A percentile compares a stretch with the other conserved stretches of the same genome.
phyloP scores from a whole-genome alignment of 2,329 filamentous ascomycete genomes.

The Apiospora hydei region DNA sequence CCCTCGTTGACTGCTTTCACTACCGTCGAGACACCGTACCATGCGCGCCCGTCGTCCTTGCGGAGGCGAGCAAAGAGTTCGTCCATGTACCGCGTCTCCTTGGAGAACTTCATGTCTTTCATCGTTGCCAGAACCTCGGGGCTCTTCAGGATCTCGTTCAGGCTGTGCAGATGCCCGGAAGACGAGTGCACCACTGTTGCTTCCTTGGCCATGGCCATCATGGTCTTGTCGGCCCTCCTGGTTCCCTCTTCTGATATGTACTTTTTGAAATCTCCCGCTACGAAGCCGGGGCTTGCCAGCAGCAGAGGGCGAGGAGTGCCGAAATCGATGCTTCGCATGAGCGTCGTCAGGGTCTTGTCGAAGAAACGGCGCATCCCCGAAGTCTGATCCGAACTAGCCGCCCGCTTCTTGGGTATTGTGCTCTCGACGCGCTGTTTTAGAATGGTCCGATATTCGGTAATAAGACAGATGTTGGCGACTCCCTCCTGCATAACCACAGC shows the following conservation, averaged over 20 bases:
- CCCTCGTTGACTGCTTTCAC: constrained; percentile 84
- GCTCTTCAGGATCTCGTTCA: constrained; percentile 86
- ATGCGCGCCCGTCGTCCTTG: constrained; percentile 85
- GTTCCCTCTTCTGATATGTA: constrained; percentile 70
- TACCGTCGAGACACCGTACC: constrained; percentile 87
- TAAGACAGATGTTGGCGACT: constrained; percentile 81
- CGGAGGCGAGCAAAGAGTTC: constrained; percentile 80
- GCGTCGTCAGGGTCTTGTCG: constrained; percentile 75
- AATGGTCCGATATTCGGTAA: constrained; percentile 81
- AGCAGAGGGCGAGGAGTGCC: constrained; percentile 74
- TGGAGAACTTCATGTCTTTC: constrained; percentile 86
- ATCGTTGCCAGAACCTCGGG: constrained; percentile 79
- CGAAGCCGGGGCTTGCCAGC: constrained; percentile 88
- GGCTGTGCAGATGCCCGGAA: constrained; percentile 83
- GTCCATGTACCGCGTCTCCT: constrained; percentile 85
- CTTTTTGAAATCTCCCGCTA: constrained; percentile 79
- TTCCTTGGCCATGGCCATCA: constrained; percentile 67
- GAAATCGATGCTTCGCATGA: constrained; percentile 82
- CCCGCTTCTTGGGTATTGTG: constrained; percentile 71
- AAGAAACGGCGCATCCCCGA: constrained; percentile 81
- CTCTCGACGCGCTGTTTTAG: constrained; percentile 74
- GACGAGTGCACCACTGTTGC: constrained; percentile 82
- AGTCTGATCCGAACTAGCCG: constrained; percentile 69
- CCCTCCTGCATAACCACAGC: constrained; percentile 95
- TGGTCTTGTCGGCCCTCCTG: constrained; percentile 69